Evolutionary conservation across 2,329 filamentous ascomycete species (phyloP).

Genomic region (Alternaria tenuissima): DNA sequence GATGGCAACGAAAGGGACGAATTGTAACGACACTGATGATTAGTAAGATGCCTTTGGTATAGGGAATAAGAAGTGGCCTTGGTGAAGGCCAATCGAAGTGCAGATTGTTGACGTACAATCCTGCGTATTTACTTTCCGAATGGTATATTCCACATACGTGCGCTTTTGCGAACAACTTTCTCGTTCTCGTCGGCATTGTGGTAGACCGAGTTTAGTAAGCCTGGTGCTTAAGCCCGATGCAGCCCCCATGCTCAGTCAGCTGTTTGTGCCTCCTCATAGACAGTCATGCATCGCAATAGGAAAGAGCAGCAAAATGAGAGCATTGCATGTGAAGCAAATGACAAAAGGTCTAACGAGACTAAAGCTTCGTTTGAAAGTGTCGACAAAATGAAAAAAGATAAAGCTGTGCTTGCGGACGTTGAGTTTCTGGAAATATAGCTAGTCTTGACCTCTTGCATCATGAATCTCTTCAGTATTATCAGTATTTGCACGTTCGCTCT

Average conservation of each 20-base stretch:
- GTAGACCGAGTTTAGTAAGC: background rate
- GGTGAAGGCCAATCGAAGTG: background rate
- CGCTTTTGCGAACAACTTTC: background rate
- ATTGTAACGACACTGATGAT: slow-evolving; percentile 11
- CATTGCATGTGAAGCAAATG: background rate
- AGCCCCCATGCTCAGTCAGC: background rate
- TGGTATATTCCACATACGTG: background rate
- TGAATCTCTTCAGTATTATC: background rate
- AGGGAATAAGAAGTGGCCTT: background rate
- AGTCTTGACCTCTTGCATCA: background rate
- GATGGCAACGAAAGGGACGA: slow-evolving; percentile 23
- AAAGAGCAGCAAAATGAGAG: background rate
- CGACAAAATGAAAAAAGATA: background rate
- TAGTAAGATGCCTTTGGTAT: background rate
- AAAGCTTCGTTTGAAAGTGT: background rate
- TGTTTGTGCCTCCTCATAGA: background rate
- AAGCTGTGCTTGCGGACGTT: background rate
- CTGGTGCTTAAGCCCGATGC: background rate
- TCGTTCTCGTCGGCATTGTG: background rate
- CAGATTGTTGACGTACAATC: background rate
- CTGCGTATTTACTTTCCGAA: background rate
- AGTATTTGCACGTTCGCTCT: background rate
- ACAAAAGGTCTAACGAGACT: background rate
- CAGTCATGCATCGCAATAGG: background rate
- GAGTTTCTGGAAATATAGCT: background rate